Evolutionary conservation across 495 filamentous ascomycete genomes (phyloP).

Genomic region (Paragyromitra xinjiangensis): DNA sequence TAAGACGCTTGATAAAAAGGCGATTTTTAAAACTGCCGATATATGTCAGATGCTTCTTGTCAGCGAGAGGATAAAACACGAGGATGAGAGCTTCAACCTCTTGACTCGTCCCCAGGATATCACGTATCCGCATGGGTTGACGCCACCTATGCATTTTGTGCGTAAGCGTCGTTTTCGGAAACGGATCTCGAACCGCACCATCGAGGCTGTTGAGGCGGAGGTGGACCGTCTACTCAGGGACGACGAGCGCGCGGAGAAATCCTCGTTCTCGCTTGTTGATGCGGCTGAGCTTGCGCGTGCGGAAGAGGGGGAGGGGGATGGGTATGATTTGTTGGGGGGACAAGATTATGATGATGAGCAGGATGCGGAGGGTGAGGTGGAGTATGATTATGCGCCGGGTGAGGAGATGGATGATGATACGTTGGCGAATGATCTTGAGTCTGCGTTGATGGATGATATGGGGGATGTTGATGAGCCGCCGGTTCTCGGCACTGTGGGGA

Average conservation of each 20-base stretch:
- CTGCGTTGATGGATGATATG: constrained; percentile 63
- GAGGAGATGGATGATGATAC: constrained; percentile 64
- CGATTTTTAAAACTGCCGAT: constrained; percentile 92
- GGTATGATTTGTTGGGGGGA: constrained; percentile 58
- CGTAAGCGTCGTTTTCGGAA: constrained; percentile 86
- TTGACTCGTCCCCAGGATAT: constrained; percentile 64
- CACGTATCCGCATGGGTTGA: constrained; percentile 90
- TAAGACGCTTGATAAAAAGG: constrained; percentile 93
- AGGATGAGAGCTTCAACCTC: constrained; percentile 69
- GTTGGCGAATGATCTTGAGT: constrained; percentile 66
- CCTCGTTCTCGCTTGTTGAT: constrained; percentile 73
- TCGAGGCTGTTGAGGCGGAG: constrained; percentile 84
- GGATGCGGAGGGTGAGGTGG: constrained; percentile 67
- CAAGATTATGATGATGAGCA: constrained; percentile 63
- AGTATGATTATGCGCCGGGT: constrained; percentile 64
- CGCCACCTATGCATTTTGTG: constrained; percentile 87
- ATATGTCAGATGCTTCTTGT: constrained; percentile 95
- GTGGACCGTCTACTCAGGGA: constrained; percentile 78
- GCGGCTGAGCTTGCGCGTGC: constrained; percentile 65
- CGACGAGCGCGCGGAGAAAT: constrained; percentile 69
- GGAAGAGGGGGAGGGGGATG: constrained; percentile 60
- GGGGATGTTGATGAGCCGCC: constrained; percentile 63
- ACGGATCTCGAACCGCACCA: constrained; percentile 80
- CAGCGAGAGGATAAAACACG: constrained; percentile 72
- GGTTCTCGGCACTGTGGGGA: background rate